Evolutionary conservation across 2,329 filamentous ascomycete species (phyloP).

Genomic region (Diaporthe citriasiana): DNA sequence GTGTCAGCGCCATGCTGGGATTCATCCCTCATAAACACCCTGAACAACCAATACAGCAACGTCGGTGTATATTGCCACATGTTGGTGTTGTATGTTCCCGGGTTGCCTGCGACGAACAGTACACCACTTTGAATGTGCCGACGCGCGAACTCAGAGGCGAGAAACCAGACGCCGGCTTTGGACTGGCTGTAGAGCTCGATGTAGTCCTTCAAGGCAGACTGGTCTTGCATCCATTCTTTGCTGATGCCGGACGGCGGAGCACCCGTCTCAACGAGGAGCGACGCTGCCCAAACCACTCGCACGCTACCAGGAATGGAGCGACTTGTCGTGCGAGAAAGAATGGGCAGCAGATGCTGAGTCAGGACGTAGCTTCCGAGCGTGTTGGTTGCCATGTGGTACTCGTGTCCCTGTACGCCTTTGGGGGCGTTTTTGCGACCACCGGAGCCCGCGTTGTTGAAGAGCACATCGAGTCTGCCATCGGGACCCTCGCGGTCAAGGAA

Average conservation of each 20-base stretch:
- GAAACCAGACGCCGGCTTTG: constrained; percentile 46
- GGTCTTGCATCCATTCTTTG: constrained; percentile 42
- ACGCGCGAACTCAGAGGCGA: constrained; percentile 46
- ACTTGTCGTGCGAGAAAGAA: not conserved
- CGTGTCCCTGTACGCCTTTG: constrained; percentile 41
- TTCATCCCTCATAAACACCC: constrained; percentile 31
- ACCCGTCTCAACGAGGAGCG: constrained; percentile 44
- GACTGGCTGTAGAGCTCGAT: constrained; percentile 44
- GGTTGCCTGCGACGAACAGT: constrained; percentile 35
- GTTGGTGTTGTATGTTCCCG: constrained; percentile 28
- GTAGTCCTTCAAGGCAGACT: constrained; percentile 24
- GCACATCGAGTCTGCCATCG: constrained; percentile 42
- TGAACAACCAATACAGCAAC: not conserved
- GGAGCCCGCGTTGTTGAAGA: constrained; percentile 48
- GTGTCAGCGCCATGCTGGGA: constrained; percentile 45
- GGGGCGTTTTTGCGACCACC: constrained; percentile 44
- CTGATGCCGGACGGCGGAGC: constrained; percentile 42
- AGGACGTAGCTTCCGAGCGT: constrained; percentile 43
- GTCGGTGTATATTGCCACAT: constrained; percentile 27
- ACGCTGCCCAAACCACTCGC: constrained; percentile 46
- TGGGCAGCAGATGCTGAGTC: constrained; percentile 40
- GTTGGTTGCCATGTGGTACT: constrained; percentile 46
- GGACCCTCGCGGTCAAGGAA: constrained; percentile 41
- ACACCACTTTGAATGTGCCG: constrained; percentile 40
- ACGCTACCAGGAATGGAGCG: constrained; percentile 39